Conservation (phyloP, 2,329 filamentous ascomycete species). For the Simplicillium aogashimaense region DNA sequence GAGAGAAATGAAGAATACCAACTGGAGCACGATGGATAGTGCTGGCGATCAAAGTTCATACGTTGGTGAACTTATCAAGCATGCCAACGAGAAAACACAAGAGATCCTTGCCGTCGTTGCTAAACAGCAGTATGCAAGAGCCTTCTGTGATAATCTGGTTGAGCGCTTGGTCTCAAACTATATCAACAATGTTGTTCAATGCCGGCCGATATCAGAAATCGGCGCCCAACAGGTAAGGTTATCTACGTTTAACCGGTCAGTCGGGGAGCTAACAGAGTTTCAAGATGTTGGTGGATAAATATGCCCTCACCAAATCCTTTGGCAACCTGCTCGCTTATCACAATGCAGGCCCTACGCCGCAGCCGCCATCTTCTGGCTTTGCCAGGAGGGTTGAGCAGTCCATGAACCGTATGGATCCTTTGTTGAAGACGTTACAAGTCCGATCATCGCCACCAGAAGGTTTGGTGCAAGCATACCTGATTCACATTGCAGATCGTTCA, state of each 20-base stretch:
- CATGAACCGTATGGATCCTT: conserved; percentile 79
- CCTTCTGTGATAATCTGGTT: conserved; percentile 93
- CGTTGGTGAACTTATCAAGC: conserved; percentile 68
- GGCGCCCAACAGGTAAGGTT: conserved; percentile 73
- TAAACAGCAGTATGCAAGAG: conserved; percentile 88
- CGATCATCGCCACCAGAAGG: conserved; percentile 84
- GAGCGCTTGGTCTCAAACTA: conserved; percentile 75
- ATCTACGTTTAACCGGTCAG: neutral
- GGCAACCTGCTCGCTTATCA: conserved; percentile 59
- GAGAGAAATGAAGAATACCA: conserved; percentile 95
- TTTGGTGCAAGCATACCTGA: conserved; percentile 92
- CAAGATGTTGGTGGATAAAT: conserved; percentile 92
- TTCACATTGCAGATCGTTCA: conserved; percentile 89
- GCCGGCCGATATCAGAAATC: conserved; percentile 83
- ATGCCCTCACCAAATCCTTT: conserved; percentile 74
- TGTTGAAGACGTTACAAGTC: conserved; percentile 95
- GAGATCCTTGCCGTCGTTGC: conserved; percentile 70
- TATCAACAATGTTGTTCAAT: conserved; percentile 76
- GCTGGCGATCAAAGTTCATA: conserved; percentile 93
- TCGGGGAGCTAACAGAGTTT: neutral
- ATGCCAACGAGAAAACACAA: conserved; percentile 59
- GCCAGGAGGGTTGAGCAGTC: conserved; percentile 76
- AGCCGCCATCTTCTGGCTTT: conserved; percentile 49
- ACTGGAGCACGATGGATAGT: conserved; percentile 88
- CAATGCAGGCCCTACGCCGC: conserved; percentile 32